Evolutionary conservation across 1,284 basidiomycete species (phyloP).

Genomic region (Puccinia sorghi): DNA sequence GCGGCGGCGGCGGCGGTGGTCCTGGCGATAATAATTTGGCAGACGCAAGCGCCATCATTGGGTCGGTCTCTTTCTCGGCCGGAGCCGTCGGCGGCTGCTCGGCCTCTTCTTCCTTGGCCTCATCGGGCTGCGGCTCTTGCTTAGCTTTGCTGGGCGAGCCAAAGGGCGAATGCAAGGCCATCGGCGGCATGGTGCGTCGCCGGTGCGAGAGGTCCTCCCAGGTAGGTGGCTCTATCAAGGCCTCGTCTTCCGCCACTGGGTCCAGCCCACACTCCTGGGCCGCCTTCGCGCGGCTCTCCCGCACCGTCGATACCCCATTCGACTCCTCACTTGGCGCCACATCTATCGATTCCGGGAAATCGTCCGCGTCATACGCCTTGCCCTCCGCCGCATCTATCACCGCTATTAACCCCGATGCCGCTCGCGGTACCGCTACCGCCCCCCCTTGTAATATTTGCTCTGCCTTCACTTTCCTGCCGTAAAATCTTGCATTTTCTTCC

Average conservation of each 20-base stretch:
- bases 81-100: neutral
- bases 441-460: constrained; percentile 44
- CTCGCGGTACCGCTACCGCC: constrained; percentile 33
- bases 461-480: constrained; percentile 32
- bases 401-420: constrained; percentile 35
- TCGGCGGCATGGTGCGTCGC: constrained; percentile 31
- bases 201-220: neutral
- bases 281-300: constrained; percentile 22
- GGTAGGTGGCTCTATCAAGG: neutral
- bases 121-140: neutral
- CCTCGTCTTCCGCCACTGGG: neutral
- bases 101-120: neutral
- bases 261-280: constrained; percentile 1
- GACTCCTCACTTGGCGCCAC: constrained; percentile 40
- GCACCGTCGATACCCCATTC: constrained; percentile 22
- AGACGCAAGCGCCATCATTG: neutral
- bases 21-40: neutral
- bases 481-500: constrained; percentile 47
- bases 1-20: constrained; percentile 12
- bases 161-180: constrained; percentile 18
- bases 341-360: constrained; percentile 38
- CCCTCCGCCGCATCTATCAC: constrained; percentile 36
- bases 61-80: neutral
- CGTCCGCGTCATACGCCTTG: constrained; percentile 25
- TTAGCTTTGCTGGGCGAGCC: neutral